These are phyloP conservation scores for Jasminum sambac DNA, from an alignment of 257 asterid genomes.

Conservation along the genomic window DNA sequence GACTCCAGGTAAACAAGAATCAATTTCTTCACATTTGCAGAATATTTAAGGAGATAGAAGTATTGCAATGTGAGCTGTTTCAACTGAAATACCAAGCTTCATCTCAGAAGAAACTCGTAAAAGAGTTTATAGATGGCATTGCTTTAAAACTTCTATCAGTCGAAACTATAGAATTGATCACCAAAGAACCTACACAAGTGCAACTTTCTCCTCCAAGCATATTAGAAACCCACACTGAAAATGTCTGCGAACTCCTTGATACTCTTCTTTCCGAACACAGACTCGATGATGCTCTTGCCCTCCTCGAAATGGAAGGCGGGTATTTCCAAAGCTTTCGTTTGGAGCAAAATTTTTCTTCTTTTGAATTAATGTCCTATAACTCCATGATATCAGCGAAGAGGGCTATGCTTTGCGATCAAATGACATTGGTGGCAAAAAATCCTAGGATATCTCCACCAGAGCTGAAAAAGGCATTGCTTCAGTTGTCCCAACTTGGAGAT, in stretches of 20 bases:
- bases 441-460: constrained; percentile 63
- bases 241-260: constrained; percentile 58
- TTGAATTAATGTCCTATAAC: constrained; percentile 44
- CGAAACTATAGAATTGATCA: constrained; percentile 36
- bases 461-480: constrained; percentile 61
- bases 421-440: constrained; percentile 44
- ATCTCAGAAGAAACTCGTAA: constrained; percentile 46
- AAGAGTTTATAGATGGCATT: constrained; percentile 32
- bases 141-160: constrained; percentile 38
- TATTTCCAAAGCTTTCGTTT: constrained; percentile 34
- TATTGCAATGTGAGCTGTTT: constrained; percentile 46
- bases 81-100: constrained; percentile 53
- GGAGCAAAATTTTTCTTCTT: constrained; percentile 33
- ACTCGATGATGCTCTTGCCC: constrained; percentile 58
- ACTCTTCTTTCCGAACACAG: constrained; percentile 58
- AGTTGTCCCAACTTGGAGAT: constrained; percentile 57
- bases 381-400: constrained; percentile 52
- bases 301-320: constrained; percentile 58
- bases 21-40: constrained; percentile 34
- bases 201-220: constrained; percentile 35
- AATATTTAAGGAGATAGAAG: constrained; percentile 56
- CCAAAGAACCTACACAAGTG: constrained; percentile 34
- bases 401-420: constrained; percentile 44
- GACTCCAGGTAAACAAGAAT: background rate
- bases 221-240: constrained; percentile 51